Evolutionary conservation across 1,139 yeast genomes (phyloP).

Genomic region (Oligophagozyma castellii): DNA sequence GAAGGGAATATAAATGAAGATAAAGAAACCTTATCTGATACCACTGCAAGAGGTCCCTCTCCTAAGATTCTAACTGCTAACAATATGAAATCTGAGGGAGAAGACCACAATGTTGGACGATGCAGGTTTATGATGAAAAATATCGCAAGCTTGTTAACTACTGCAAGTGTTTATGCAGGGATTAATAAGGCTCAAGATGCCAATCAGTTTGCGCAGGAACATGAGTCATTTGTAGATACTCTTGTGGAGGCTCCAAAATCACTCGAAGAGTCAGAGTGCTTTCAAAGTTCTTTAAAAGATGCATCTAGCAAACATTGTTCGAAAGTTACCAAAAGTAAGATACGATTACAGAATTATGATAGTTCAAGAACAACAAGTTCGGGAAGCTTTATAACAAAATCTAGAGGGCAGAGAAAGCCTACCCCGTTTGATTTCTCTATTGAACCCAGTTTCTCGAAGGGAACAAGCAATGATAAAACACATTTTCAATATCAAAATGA

Average conservation of each 20-base stretch:
- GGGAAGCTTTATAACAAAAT: not conserved
- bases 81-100: too few relatives aligned
- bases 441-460: slow-evolving; percentile 1
- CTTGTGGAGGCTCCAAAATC: too few relatives aligned
- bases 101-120: too few relatives aligned
- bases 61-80: too few relatives aligned
- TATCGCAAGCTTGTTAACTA: slow-evolving; percentile 36
- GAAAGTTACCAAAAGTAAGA: slow-evolving; percentile 10
- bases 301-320: slow-evolving; percentile 6
- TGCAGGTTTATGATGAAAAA: slow-evolving; percentile 32
- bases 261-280: too few relatives aligned
- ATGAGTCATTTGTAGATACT: too few relatives aligned
- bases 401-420: slow-evolving; percentile 5
- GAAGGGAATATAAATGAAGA: too few relatives aligned
- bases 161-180: slow-evolving; percentile 41
- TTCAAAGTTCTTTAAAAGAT: slow-evolving; percentile 1
- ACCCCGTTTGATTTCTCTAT: slow-evolving; percentile 27
- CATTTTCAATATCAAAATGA: too few relatives aligned
- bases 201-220: slow-evolving; percentile 12
- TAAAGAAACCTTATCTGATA: too few relatives aligned
- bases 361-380: not conserved
- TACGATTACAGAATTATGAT: slow-evolving; percentile 1
- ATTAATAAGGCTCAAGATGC: slow-evolving; percentile 23
- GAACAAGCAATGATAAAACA: slow-evolving; percentile 18
- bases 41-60: too few relatives aligned